These are phyloP conservation scores for Aspergillus ruber DNA, from an alignment of 2,329 filamentous ascomycete genomes.

Conservation along the genomic window DNA sequence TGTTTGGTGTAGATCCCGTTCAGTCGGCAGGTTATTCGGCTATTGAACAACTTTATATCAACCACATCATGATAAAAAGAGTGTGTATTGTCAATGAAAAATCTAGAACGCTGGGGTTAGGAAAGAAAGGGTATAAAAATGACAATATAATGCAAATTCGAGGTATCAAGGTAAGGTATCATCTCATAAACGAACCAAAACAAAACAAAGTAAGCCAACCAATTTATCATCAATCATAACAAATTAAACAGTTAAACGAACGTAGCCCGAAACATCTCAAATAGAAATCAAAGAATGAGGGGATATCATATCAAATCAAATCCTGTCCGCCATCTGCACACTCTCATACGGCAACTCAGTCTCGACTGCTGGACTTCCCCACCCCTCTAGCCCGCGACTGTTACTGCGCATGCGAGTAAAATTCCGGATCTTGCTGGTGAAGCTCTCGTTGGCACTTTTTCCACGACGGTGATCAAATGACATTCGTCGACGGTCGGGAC, in stretches of 20 bases:
- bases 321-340: slow-evolving; percentile 13
- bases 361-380: slow-evolving; percentile 12
- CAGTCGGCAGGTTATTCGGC: no score
- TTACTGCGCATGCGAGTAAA: slow-evolving; percentile 54
- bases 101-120: no score
- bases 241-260: no score
- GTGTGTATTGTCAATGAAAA: no score
- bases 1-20: no score
- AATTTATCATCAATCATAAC: no score
- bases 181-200: slow-evolving; percentile 3
- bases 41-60: no score
- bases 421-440: slow-evolving; percentile 48
- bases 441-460: slow-evolving; percentile 52
- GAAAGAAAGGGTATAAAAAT: no score
- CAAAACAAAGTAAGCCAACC: slow-evolving; percentile 1
- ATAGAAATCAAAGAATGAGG: not conserved
- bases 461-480: slow-evolving; percentile 47
- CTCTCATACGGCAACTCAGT: slow-evolving; percentile 21
- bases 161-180: slow-evolving; percentile 9
- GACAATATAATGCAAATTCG: no score
- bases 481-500: slow-evolving; percentile 32
- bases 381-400: slow-evolving; percentile 40
- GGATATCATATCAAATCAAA: not conserved
- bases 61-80: no score
- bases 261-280: no score